Conservation (phyloP, 129 eudicot species). For the Sambucus nigra region DNA sequence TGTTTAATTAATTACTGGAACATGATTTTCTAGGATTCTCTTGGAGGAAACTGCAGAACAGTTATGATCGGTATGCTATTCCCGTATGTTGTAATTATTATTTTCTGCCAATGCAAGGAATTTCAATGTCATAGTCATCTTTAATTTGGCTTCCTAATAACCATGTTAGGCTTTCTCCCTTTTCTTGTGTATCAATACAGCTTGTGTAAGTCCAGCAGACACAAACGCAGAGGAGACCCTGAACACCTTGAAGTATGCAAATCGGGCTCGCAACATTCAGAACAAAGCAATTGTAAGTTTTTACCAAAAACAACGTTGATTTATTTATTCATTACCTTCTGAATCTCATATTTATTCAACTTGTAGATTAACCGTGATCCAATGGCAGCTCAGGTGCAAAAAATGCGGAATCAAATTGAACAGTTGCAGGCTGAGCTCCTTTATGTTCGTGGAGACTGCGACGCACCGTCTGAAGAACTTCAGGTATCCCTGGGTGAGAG, state of each 20-base stretch:
- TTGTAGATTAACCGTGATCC: conserved; percentile 93
- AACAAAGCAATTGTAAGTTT: conserved; percentile 91
- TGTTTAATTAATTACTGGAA: conserved; percentile 1
- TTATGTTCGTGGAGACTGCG: conserved; percentile 71
- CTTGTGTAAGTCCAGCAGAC: conserved; percentile 97
- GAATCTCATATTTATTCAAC: conserved; percentile 10
- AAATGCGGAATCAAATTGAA: conserved; percentile 79
- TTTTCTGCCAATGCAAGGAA: not conserved
- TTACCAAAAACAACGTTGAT: not conserved
- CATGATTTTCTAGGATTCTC: conserved; percentile 59
- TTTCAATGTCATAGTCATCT: not conserved
- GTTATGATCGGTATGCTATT: conserved; percentile 78
- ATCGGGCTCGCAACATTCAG: conserved; percentile 96
- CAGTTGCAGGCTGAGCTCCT: conserved; percentile 87
- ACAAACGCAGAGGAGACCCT: conserved; percentile 97
- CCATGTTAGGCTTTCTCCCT: not conserved
- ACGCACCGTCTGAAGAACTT: conserved; percentile 69
- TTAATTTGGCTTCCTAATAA: not conserved
- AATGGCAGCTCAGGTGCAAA: conserved; percentile 72
- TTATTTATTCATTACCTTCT: not conserved
- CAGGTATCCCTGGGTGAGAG: conserved; percentile 34
- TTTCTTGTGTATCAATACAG: conserved; percentile 25
- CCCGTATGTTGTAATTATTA: not conserved
- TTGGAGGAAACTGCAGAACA: conserved; percentile 97
- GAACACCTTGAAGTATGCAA: conserved; percentile 91